Evolutionary conservation across 2,329 filamentous ascomycete species (phyloP), one percentile per base, ranked within the genome.

Genomic region (Colletotrichum plurivorum): DNA sequence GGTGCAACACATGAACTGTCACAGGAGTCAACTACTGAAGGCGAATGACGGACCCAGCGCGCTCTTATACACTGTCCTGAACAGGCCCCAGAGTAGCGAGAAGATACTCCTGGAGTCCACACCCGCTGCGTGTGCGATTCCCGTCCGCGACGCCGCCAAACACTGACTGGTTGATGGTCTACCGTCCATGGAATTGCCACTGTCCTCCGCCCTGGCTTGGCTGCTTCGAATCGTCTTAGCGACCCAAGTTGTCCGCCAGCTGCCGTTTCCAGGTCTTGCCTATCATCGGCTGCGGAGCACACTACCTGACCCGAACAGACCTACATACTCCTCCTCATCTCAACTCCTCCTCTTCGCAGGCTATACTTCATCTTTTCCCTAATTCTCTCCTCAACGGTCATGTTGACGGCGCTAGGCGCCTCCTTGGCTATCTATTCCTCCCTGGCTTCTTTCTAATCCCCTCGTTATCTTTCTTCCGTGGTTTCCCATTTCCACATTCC

Each of bases 1-100:
- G 49, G 31, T 68, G 63, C 63, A 63, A 70, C 63, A 70, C 57
- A 53, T 27, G 46, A 63, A 27, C 58, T 68, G 63, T 68, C 52
- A 70, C 49, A 70, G 67, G 68, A 68, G 51, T 62, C 58, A 15
- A 53, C 31, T 27, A 67, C 36, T 43, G 67, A 62, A 9, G 55
- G 55, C 41, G 49, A 61, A 57, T 61, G 41, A 43, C 41, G 41
- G 16, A 43, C 16, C 63, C 67, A 54, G 27, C 31, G 31, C 15
- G 25, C 12, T 54, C 52, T 54, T 39, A 5, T 25, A 25, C 22
- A 25, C 22, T 25, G 22, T 36, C 31, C 31, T 36, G 7, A 36
- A 36, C 31, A 36, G 31, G 31, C 31, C 31, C 2, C 10, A 10
- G 31, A 10, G 31, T 10, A 36, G 31, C 7, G 31, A 9, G 31